Evolutionary conservation across 106 monocot genomes (phyloP).

Genomic region (Acorus calamus): DNA sequence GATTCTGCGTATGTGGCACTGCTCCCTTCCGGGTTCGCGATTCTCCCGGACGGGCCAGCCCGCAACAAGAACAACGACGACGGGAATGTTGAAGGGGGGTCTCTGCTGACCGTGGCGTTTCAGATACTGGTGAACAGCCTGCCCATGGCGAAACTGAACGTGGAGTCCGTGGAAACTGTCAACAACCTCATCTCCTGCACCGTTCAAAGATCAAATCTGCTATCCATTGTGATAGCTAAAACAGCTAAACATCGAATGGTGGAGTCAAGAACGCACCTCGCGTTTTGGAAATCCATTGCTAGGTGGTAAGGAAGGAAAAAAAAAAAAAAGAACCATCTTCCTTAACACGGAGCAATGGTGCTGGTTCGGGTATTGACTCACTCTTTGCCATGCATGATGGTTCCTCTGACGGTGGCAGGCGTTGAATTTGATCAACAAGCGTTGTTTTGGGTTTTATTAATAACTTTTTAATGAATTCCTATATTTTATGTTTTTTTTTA

Average conservation of each 20-base stretch:
- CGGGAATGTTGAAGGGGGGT: conserved; percentile 10
- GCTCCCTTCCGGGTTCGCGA: conserved; percentile 74
- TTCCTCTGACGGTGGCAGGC: too few species aligned
- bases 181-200: conserved; percentile 80
- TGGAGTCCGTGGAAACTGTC: conserved; percentile 78
- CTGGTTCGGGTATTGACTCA: conserved; percentile 88
- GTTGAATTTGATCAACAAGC: too few species aligned
- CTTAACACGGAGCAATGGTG: conserved; percentile 53
- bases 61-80: background rate
- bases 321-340: background rate
- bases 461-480: too few species aligned
- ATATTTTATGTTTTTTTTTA: too few species aligned
- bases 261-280: conserved; percentile 38
- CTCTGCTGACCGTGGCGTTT: conserved; percentile 75
- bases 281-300: conserved; percentile 15
- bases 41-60: conserved; percentile 36
- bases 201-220: conserved; percentile 69
- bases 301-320: conserved; percentile 17
- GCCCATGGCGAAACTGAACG: conserved; percentile 59
- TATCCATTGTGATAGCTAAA: conserved; percentile 9
- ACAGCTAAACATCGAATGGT: background rate
- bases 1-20: conserved; percentile 75
- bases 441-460: too few species aligned
- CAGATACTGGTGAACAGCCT: conserved; percentile 87
- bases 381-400: background rate